Base-by-base conservation (phyloP, 2,329 filamentous ascomycete genomes). In the Bisporella sp. region DNA sequence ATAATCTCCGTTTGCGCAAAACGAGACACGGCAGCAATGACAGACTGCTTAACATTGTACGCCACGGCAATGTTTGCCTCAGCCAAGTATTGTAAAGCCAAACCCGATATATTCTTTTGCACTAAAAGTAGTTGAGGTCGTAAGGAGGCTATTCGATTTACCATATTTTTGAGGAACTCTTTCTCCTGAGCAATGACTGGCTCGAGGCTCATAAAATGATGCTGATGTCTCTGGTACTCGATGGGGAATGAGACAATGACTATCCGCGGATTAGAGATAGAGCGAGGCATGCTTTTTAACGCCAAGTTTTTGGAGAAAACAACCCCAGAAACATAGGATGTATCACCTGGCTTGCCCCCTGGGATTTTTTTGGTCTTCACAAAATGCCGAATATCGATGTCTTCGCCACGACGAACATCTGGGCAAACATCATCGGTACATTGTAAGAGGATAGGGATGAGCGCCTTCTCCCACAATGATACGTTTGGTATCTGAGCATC, bases 271-370 rank as follows among this genome's bases (percentile, higher is more conserved):
- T 88, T 85, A 9, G 77, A 69, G 55, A 97, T 93, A 55, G 82
- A 88, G 51, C 93, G 81, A 13, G 88, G 85, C 93, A 99, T 99
- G 68, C 87, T 95, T 66, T 99, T 99, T 47, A 97, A 72, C 0
- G 95, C 93, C 46, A 99, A 73, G 57, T 99, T 99, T 66, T 99
- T 99, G 9, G 90, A 93, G 66, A 99, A 99, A 1, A 99, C 91
- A 6, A 99, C 85, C 0, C 93, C 95, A 7, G 93, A 96, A 12
- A 97, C 86, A 66, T 99, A 99, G n/a, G 85, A 84, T 5, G 92
- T 97, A 68, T 99, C 92, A 29, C 88, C 84, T 13, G 92, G 91
- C 56, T 80, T 85, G 12, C 91, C 92, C 12, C 93, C 92, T 0
- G 91, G 88, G 9, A 99, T 93, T 65, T 95, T 95, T 66, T 99